Conservation (phyloP, 805 yeast species). For the Metschnikowia cubensis region DNA sequence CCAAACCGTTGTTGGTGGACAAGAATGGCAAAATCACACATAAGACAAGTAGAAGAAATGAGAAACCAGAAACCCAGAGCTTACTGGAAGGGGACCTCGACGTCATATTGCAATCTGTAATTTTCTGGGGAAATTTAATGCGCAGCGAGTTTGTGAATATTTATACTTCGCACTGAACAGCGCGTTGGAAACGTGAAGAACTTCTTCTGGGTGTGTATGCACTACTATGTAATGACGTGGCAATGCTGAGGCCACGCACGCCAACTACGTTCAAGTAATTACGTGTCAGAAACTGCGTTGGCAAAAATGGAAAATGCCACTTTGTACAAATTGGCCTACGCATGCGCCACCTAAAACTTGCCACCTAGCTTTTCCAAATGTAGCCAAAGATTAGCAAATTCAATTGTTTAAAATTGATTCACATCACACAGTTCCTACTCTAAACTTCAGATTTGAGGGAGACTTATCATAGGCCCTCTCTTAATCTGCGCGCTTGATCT, state of each 20-base stretch:
- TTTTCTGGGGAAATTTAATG: not conserved
- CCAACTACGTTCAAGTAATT: not conserved
- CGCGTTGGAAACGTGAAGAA: slow-evolving; percentile 19
- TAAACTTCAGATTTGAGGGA: not conserved
- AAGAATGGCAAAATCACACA: slow-evolving; percentile 39
- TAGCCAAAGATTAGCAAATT: not conserved
- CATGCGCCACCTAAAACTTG: not conserved
- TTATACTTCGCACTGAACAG: slow-evolving; percentile 6
- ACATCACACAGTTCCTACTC: too few species aligned
- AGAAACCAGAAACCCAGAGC: slow-evolving; percentile 27
- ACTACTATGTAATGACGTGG: slow-evolving; percentile 15
- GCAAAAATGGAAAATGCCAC: not conserved
- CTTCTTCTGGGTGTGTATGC: slow-evolving; percentile 10
- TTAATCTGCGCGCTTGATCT: not conserved
- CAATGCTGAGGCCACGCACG: slow-evolving; percentile 10
- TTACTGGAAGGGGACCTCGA: slow-evolving; percentile 9
- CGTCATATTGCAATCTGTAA: slow-evolving; percentile 4
- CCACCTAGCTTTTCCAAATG: not conserved
- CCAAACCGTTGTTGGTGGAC: slow-evolving; percentile 16
- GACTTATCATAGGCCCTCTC: not conserved
- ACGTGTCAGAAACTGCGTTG: slow-evolving; percentile 3
- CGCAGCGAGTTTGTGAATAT: slow-evolving; percentile 2
- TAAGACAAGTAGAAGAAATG: slow-evolving; percentile 30
- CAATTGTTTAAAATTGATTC: not conserved
- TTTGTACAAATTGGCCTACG: not conserved